Evolutionary conservation across 208 protist genomes (phyloP).

Genomic region (Trichomonas vaginalis): DNA sequence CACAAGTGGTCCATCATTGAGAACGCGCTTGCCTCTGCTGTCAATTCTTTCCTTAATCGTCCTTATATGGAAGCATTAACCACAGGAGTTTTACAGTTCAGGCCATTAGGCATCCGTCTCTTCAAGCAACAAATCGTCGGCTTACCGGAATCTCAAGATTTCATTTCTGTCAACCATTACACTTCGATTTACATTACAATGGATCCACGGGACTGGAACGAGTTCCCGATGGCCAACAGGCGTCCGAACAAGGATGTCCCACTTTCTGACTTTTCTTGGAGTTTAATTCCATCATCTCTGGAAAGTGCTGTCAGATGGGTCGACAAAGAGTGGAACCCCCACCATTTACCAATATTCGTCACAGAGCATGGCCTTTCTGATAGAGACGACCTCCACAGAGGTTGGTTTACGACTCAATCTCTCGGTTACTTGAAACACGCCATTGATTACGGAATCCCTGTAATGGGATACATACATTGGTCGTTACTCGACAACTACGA

Average conservation of each 20-base stretch:
- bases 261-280: neutral
- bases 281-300: neutral
- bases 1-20: neutral
- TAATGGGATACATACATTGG: constrained; percentile 34
- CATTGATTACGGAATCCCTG: constrained; percentile 18
- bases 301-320: neutral
- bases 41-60: neutral
- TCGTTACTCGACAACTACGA: constrained; percentile 39
- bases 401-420: neutral
- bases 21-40: neutral
- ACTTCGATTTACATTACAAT: neutral
- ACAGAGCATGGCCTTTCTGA: neutral
- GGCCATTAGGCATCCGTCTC: neutral
- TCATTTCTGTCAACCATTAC: neutral
- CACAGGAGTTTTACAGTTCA: neutral
- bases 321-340: neutral
- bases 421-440: neutral
- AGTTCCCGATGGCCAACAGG: neutral
- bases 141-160: neutral
- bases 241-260: neutral
- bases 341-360: neutral
- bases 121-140: neutral
- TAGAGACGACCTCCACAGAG: neutral
- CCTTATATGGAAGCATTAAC: neutral
- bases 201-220: neutral